These are phyloP conservation scores for Globisporangium parvum DNA, from an alignment of 352 stramenopile genomes.

Conservation along the genomic window DNA sequence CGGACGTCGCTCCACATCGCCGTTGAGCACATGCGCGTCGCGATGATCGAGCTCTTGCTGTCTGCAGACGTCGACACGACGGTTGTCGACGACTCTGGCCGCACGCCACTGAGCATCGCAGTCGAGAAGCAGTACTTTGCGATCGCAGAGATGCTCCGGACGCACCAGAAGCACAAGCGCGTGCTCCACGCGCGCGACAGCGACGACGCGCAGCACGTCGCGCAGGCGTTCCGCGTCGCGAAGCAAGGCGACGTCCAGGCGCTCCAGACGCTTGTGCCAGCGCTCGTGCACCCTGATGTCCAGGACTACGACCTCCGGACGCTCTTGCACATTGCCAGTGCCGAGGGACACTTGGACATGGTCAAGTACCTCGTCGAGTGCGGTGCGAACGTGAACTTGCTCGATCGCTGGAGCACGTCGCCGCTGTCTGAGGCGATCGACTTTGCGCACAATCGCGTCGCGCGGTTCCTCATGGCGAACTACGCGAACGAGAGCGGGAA, in stretches of 20 bases:
- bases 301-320: conserved; percentile 76
- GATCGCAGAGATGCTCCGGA: conserved; percentile 61
- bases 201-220: conserved; percentile 37
- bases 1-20: conserved; percentile 74
- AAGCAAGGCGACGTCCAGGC: conserved; percentile 45
- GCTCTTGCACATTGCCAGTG: conserved; percentile 66
- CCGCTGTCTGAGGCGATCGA: conserved; percentile 66
- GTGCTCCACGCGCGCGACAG: conserved; percentile 22
- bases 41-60: conserved; percentile 68
- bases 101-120: conserved; percentile 62
- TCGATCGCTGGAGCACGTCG: conserved; percentile 77
- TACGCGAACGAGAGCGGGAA: conserved; percentile 65
- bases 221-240: conserved; percentile 47
- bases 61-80: conserved; percentile 62
- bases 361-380: conserved; percentile 62
- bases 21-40: conserved; percentile 61
- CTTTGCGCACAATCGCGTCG: conserved; percentile 75
- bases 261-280: conserved; percentile 47
- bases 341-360: conserved; percentile 50
- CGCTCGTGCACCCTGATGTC: conserved; percentile 49
- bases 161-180: conserved; percentile 46
- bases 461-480: conserved; percentile 54
- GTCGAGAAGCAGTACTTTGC: conserved; percentile 46
- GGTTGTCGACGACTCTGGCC: conserved; percentile 43
- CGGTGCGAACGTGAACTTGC: conserved; percentile 67